These are phyloP conservation scores for Spathaspora sp. DNA, from an alignment of 805 yeast species.

Conservation along the genomic window DNA sequence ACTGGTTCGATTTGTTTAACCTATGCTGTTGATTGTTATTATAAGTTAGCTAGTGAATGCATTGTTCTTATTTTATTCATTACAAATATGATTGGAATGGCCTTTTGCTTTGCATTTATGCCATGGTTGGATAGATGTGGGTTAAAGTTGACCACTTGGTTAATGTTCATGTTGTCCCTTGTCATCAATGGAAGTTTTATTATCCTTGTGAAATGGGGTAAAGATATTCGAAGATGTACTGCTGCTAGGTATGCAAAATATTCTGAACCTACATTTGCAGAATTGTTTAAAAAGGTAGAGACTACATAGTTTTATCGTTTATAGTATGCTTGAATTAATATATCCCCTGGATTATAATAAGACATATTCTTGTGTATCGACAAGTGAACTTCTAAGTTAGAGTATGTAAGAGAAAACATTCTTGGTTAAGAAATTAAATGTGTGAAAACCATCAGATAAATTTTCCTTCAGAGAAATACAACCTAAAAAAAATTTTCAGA, in stretches of 20 bases:
- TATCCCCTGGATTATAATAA: constrained; percentile 20
- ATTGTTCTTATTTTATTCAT: constrained; percentile 33
- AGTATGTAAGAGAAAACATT: neutral
- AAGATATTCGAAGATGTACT: constrained; percentile 34
- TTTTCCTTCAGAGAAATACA: neutral
- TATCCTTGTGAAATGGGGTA: constrained; percentile 42
- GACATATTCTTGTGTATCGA: constrained; percentile 69
- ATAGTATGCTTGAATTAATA: neutral
- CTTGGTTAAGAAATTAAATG: neutral
- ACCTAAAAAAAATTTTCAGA: constrained; percentile 4
- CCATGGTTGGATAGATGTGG: constrained; percentile 43
- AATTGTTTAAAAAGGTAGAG: constrained; percentile 9
- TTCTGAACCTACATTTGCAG: constrained; percentile 17
- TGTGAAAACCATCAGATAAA: neutral
- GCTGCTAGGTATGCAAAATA: constrained; percentile 13
- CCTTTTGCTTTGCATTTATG: constrained; percentile 43
- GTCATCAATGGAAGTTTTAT: constrained; percentile 39
- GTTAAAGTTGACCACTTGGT: constrained; percentile 32
- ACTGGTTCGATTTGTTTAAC: constrained; percentile 43
- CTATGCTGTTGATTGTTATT: constrained; percentile 44
- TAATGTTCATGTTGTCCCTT: constrained; percentile 42
- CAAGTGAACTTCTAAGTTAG: constrained; percentile 54
- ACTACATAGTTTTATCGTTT: neutral
- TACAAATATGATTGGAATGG: constrained; percentile 38
- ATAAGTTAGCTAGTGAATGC: constrained; percentile 40